Percentiles rank a stretch among this genome's conserved stretches.
Evolutionary conservation across 768 basidiomycete species (phyloP).

Genomic region (Mycena latifolia): DNA sequence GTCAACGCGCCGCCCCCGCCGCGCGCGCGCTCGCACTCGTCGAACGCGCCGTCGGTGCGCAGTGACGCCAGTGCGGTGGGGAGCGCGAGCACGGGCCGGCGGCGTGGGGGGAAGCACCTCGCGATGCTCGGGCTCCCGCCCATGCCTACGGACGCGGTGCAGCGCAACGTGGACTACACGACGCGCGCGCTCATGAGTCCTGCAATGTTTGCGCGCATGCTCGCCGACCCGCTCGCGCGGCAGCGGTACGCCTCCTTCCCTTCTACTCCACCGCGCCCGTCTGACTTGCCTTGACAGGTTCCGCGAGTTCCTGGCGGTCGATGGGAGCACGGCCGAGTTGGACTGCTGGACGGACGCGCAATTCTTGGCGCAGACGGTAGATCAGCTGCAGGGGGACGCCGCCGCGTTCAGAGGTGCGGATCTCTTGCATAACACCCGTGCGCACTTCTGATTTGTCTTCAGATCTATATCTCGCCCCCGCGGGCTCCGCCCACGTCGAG

Average conservation of each 20-base stretch:
- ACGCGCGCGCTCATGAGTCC: slow-evolving; percentile 33
- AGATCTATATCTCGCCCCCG: slow-evolving; percentile 29
- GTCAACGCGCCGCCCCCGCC: neutral
- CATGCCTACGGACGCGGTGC: slow-evolving; percentile 24
- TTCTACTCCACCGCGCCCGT: neutral
- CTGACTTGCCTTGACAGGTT: slow-evolving; percentile 1
- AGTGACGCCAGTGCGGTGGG: too few relatives aligned
- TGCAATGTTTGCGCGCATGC: slow-evolving; percentile 27
- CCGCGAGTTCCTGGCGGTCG: slow-evolving; percentile 28
- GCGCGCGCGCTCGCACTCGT: slow-evolving; percentile 18
- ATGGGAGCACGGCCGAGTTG: slow-evolving; percentile 15
- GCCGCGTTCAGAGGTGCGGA: slow-evolving; percentile 26
- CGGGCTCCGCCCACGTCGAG: neutral
- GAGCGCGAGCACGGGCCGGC: neutral
- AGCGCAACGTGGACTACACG: slow-evolving; percentile 31
- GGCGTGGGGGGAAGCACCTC: slow-evolving; percentile 3
- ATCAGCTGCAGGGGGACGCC: neutral
- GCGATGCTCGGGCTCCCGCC: slow-evolving; percentile 18
- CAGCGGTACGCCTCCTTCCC: slow-evolving; percentile 19
- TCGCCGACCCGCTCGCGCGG: slow-evolving; percentile 28
- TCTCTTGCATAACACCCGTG: neutral
- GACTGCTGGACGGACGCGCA: slow-evolving; percentile 32
- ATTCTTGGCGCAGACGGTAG: slow-evolving; percentile 25
- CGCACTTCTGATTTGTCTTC: neutral
- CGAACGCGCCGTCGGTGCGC: slow-evolving; percentile 15